A percentile compares a stretch with the other conserved stretches of the same genome.
Conservation (phyloP, 768 basidiomycete species). For the Tremella fuciformis region DNA sequence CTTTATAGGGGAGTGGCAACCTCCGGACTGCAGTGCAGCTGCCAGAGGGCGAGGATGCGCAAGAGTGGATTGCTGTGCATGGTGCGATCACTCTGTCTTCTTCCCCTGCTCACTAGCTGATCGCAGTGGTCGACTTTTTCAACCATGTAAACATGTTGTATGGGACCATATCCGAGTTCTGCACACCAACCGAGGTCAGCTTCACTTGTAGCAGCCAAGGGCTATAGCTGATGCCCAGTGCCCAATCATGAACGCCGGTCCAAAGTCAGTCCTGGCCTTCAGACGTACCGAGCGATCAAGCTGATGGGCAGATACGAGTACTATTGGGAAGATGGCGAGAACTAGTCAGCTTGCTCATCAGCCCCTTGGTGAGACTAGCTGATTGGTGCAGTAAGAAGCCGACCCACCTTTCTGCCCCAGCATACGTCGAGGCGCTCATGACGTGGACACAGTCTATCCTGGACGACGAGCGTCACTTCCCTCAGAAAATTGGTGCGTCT, state of each 20-base stretch:
- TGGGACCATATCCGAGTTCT: constrained; percentile 96
- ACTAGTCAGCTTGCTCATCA: constrained; percentile 36
- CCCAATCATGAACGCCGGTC: constrained; percentile 52
- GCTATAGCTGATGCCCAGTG: constrained; percentile 32
- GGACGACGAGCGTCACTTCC: constrained; percentile 89
- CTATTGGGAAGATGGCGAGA: constrained; percentile 52
- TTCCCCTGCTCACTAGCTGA: not conserved
- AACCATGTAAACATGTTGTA: constrained; percentile 99
- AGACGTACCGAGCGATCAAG: constrained; percentile 7
- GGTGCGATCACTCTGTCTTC: constrained; percentile 57
- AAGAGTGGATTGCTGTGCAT: constrained; percentile 99
- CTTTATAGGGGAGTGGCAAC: constrained; percentile 83
- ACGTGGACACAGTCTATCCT: constrained; percentile 93
- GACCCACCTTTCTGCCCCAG: constrained; percentile 53
- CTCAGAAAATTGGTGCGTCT: constrained; percentile 83
- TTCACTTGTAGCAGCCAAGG: not conserved
- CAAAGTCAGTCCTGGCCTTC: constrained; percentile 32
- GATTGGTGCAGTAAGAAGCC: constrained; percentile 40
- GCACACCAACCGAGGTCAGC: constrained; percentile 82
- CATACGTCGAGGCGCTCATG: constrained; percentile 97
- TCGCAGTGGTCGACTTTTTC: constrained; percentile 94
- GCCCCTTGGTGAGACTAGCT: not conserved
- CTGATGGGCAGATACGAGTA: constrained; percentile 45
- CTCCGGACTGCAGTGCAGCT: constrained; percentile 84
- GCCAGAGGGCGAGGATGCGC: constrained; percentile 93